These are phyloP conservation scores for Fusarium nisikadoi DNA, from an alignment of 2,329 filamentous ascomycete genomes.

Conservation along the genomic window DNA sequence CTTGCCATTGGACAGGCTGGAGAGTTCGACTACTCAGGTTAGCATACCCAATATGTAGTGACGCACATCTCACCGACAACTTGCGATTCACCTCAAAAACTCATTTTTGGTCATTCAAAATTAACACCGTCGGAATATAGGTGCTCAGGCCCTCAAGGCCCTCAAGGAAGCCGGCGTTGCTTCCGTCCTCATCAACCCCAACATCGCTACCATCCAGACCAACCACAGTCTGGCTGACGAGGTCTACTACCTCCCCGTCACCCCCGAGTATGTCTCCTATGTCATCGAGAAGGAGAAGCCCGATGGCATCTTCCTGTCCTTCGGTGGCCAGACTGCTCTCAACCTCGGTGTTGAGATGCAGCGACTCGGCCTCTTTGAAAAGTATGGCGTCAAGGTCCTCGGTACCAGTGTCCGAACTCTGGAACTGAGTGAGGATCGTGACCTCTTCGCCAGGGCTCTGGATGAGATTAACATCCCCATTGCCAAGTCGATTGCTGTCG, in stretches of 20 bases:
- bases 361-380: constrained; percentile 92
- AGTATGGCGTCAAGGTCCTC: constrained; percentile 94
- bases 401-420: constrained; percentile 95
- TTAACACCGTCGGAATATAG: constrained; percentile 58
- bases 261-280: constrained; percentile 95
- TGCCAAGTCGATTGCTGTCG: constrained; percentile 92
- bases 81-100: constrained; percentile 26
- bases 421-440: constrained; percentile 94
- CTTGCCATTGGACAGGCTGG: constrained; percentile 96
- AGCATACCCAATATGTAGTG: constrained; percentile 48
- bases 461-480: constrained; percentile 98
- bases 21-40: constrained; percentile 99
- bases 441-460: constrained; percentile 93
- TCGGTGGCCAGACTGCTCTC: constrained; percentile 95
- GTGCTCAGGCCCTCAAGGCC: constrained; percentile 95
- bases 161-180: constrained; percentile 93
- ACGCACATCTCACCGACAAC: constrained; percentile 12
- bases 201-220: constrained; percentile 98
- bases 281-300: constrained; percentile 96
- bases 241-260: constrained; percentile 98
- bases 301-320: constrained; percentile 96
- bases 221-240: constrained; percentile 96
- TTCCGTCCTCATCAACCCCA: constrained; percentile 95
- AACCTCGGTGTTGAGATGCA: constrained; percentile 98
- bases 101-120: constrained; percentile 15